Evolutionary conservation across 2,329 filamentous ascomycete genomes (phyloP).

Genomic region (Beauveria caledonica): DNA sequence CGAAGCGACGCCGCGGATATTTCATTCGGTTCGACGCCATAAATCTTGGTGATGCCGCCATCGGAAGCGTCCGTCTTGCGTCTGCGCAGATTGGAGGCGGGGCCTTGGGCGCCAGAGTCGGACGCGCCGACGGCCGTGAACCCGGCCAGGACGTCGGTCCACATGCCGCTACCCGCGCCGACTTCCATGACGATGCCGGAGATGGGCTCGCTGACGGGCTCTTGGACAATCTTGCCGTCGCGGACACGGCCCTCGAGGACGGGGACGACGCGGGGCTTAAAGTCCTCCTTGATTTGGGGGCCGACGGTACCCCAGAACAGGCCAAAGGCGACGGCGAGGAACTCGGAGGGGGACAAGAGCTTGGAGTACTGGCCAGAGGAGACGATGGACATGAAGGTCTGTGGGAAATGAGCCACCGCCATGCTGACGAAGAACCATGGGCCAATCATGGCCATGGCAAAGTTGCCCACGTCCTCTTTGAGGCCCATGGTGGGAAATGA

Average conservation of each 20-base stretch:
- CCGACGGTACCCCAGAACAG: constrained; percentile 51
- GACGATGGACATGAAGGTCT: constrained; percentile 38
- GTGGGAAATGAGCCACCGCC: constrained; percentile 41
- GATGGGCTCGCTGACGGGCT: constrained; percentile 29
- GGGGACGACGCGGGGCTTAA: constrained; percentile 38
- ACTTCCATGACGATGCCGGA: constrained; percentile 51
- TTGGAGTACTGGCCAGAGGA: constrained; percentile 23
- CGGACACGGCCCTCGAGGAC: constrained; percentile 43
- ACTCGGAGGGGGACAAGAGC: constrained; percentile 32
- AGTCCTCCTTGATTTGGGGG: constrained; percentile 37
- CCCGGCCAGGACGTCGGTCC: constrained; percentile 45
- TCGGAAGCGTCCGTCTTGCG: constrained; percentile 24
- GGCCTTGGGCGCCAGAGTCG: constrained; percentile 11
- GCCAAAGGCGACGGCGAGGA: constrained; percentile 49
- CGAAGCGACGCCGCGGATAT: constrained; percentile 42
- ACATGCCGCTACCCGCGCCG: constrained; percentile 53
- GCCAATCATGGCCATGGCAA: constrained; percentile 29
- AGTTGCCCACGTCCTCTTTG: not conserved
- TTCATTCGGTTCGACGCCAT: constrained; percentile 56
- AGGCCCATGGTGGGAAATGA: not conserved
- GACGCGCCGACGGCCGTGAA: constrained; percentile 14
- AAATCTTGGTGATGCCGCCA: constrained; percentile 38
- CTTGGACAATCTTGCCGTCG: constrained; percentile 28
- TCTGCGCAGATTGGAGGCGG: constrained; percentile 13
- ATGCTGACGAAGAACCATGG: constrained; percentile 47